Evolutionary conservation across 2,329 filamentous ascomycete species (phyloP), one percentile per base, ranked within the genome.

Genomic region (Esteya vermicola): DNA sequence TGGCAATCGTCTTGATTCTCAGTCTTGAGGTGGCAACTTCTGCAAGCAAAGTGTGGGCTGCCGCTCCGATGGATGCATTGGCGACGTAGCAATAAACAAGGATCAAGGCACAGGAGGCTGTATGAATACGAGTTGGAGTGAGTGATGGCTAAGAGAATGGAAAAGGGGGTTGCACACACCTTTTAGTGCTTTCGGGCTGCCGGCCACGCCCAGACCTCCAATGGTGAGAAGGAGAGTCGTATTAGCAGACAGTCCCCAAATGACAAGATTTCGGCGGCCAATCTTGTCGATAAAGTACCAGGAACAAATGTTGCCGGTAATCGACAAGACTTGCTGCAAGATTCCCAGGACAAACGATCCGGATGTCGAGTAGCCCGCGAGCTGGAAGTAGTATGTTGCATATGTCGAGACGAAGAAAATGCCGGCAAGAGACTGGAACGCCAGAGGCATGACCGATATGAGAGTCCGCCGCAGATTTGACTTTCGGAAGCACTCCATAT

Each of bases 401-500:
- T 43, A 45, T 19, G 22, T 23, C 25, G 13, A 26, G 25, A 26
- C 25, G 13, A 26, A 26, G 8, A 26, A 7, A 13, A 26, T 26
- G 13, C 25, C 25, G 25, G 13, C 25, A 13, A 26, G 25, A 13
- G 7, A 13, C 25, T 26, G 25, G 25, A 7, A 26, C 8, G 13
- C 7, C 7, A 26, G 13, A 13, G 13, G 8, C 8, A 7, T 13
- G 31, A 43, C 32, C 34, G 36, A 36, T 27, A 47, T 43, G 33
- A 38, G 38, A 13, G 40, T 45, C 21, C 45, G 45, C 16, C 40
- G 36, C 4, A 57, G 53, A 38, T 72, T 58, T 3, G 57, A 56
- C 9, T 61, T 60, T 31, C 57, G 61, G 53, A 70, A 69, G 47
- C 62, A 66, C 48, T 62, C 56, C 36, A 39, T 37, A 40, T 62